Conservation (phyloP, 306 rosid species). For the Leucaena leucocephala region DNA sequence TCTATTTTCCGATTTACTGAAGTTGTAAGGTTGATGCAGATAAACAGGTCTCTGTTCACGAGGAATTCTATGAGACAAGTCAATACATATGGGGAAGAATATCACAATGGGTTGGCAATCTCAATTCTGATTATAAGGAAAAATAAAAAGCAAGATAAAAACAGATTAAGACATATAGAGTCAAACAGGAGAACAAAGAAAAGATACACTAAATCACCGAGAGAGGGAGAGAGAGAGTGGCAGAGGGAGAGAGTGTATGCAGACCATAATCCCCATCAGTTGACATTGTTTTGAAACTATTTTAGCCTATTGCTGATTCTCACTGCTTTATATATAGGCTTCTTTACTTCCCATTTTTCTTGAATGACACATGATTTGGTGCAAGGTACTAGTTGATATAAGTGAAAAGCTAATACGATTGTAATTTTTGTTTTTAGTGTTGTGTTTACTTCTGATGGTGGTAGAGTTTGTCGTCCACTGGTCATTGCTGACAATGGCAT, state of each 20-base stretch:
- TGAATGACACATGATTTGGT: not conserved
- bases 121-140: too few relatives aligned
- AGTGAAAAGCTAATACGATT: conserved; percentile 21
- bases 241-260: too few relatives aligned
- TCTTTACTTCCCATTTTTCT: not conserved
- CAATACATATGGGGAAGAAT: too few relatives aligned
- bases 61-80: too few relatives aligned
- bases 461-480: conserved; percentile 96
- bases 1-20: not conserved
- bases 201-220: too few relatives aligned
- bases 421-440: conserved; percentile 44
- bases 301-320: not conserved
- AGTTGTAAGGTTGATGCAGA: not conserved
- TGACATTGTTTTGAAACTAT: not conserved
- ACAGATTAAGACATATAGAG: too few relatives aligned
- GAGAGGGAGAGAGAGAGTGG: too few relatives aligned
- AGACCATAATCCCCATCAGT: too few relatives aligned
- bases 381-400: not conserved
- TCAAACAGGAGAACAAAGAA: too few relatives aligned
- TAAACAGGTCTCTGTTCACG: too few relatives aligned
- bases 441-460: conserved; percentile 99
- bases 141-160: too few relatives aligned
- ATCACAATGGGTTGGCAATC: too few relatives aligned
- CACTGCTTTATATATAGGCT: not conserved
- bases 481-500: conserved; percentile 91